phyloP scores from a whole-genome alignment of 768 basidiomycete species.

The Hortiboletus campestris region DNA sequence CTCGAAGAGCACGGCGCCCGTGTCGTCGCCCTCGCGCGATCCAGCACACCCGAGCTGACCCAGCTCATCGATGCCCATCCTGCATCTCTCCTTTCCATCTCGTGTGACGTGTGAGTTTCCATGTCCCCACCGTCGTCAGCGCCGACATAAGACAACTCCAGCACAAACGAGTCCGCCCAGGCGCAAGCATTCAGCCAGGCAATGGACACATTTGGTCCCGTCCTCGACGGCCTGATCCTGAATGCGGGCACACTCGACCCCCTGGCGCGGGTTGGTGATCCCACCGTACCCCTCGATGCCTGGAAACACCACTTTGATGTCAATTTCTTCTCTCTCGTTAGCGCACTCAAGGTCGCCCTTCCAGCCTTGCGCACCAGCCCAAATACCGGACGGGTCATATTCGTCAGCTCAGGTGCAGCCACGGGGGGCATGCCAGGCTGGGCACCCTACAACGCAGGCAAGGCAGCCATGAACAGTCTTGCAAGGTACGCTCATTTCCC shows the following conservation, averaged over 20 bases:
- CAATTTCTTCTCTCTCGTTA: slow-evolving; percentile 85
- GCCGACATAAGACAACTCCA: slow-evolving; percentile 28
- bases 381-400: slow-evolving; percentile 64
- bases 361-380: slow-evolving; percentile 65
- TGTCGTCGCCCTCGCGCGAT: slow-evolving; percentile 77
- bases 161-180: slow-evolving; percentile 57
- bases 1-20: slow-evolving; percentile 59
- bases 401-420: slow-evolving; percentile 86
- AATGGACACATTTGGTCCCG: slow-evolving; percentile 50
- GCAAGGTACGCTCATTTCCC: slow-evolving; percentile 49
- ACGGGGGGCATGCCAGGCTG: slow-evolving; percentile 64
- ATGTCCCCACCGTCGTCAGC: neutral
- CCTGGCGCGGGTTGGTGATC: slow-evolving; percentile 54
- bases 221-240: slow-evolving; percentile 73
- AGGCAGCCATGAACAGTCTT: slow-evolving; percentile 88
- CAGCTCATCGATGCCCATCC: slow-evolving; percentile 43
- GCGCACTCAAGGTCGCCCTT: slow-evolving; percentile 62
- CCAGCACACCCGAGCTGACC: slow-evolving; percentile 61
- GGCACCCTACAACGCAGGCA: slow-evolving; percentile 80
- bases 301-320: slow-evolving; percentile 80
- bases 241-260: slow-evolving; percentile 84
- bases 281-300: slow-evolving; percentile 45
- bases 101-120: slow-evolving; percentile 73
- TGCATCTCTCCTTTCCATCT: slow-evolving; percentile 47
- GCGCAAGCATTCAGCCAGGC: slow-evolving; percentile 55